Conservation (phyloP, 805 yeast species). For the Suhomyces prunicola region DNA sequence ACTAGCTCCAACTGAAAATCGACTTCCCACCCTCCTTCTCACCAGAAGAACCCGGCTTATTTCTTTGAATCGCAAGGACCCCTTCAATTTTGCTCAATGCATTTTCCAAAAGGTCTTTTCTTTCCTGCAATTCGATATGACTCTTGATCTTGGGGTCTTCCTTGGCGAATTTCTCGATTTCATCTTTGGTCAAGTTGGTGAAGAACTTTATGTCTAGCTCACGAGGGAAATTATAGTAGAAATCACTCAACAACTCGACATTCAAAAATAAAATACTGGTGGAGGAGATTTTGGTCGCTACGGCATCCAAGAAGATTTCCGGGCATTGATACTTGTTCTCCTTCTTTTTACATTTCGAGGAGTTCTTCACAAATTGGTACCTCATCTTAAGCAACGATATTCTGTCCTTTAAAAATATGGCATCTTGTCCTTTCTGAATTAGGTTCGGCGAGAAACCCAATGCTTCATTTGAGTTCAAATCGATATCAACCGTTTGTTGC, state of each 20-base stretch:
- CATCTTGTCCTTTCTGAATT: constrained; percentile 77
- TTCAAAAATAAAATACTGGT: constrained; percentile 91
- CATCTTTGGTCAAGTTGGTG: constrained; percentile 61
- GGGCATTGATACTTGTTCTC: constrained; percentile 90
- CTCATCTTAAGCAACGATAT: constrained; percentile 68
- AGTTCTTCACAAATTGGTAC: constrained; percentile 63
- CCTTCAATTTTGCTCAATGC: constrained; percentile 84
- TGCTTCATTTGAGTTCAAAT: constrained; percentile 58
- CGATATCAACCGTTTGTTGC: constrained; percentile 28
- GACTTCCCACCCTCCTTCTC: constrained; percentile 6
- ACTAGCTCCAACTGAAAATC: constrained; percentile 6
- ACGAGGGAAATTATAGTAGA: constrained; percentile 93
- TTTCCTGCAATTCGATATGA: constrained; percentile 90
- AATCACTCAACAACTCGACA: constrained; percentile 90
- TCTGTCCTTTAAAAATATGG: constrained; percentile 74
- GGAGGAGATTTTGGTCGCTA: constrained; percentile 84
- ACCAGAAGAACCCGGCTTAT: constrained; percentile 10
- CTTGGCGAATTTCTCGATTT: constrained; percentile 84
- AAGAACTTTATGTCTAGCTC: constrained; percentile 79
- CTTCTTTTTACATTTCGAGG: constrained; percentile 71
- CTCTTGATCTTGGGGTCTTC: constrained; percentile 89
- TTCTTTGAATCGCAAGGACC: constrained; percentile 64
- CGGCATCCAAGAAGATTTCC: constrained; percentile 88
- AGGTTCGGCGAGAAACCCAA: constrained; percentile 80
- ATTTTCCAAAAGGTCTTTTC: constrained; percentile 81